Conservation (phyloP, 2,329 filamentous ascomycete genomes). For the Cercospora sojina region DNA sequence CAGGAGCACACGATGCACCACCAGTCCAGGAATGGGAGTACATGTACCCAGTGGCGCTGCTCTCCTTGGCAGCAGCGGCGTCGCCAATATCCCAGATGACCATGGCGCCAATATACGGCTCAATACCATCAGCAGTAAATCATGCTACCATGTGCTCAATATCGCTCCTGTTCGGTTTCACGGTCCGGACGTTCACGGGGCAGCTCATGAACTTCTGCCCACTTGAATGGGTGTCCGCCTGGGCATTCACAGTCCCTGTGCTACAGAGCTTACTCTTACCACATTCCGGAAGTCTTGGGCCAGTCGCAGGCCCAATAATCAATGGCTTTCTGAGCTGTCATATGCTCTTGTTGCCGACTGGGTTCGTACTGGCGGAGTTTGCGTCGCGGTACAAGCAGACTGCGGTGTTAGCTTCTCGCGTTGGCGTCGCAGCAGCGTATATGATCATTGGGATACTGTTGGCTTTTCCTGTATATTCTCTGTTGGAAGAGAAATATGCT, state of each 20-base stretch:
- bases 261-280: slow-evolving; percentile 70
- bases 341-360: slow-evolving; percentile 45
- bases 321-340: slow-evolving; percentile 74
- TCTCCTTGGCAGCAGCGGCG: slow-evolving; percentile 58
- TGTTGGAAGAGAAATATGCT: slow-evolving; percentile 7
- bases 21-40: slow-evolving; percentile 14
- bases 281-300: slow-evolving; percentile 65
- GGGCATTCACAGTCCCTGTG: slow-evolving; percentile 73
- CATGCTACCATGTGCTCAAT: slow-evolving; percentile 55
- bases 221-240: slow-evolving; percentile 48
- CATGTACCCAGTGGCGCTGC: slow-evolving; percentile 11
- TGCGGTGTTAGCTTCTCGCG: neutral
- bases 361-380: slow-evolving; percentile 50
- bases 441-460: neutral
- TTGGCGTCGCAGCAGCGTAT: neutral
- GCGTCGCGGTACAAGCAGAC: slow-evolving; percentile 11
- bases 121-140: slow-evolving; percentile 71
- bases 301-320: slow-evolving; percentile 69
- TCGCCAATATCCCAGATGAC: slow-evolving; percentile 72
- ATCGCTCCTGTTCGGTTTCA: slow-evolving; percentile 60
- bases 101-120: slow-evolving; percentile 84
- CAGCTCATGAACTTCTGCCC: neutral
- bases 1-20: neutral
- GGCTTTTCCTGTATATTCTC: slow-evolving; percentile 12
- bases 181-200: neutral